Base-by-base conservation (phyloP, 192 early-diverging fungal species). In the Coemansia sp. region DNA sequence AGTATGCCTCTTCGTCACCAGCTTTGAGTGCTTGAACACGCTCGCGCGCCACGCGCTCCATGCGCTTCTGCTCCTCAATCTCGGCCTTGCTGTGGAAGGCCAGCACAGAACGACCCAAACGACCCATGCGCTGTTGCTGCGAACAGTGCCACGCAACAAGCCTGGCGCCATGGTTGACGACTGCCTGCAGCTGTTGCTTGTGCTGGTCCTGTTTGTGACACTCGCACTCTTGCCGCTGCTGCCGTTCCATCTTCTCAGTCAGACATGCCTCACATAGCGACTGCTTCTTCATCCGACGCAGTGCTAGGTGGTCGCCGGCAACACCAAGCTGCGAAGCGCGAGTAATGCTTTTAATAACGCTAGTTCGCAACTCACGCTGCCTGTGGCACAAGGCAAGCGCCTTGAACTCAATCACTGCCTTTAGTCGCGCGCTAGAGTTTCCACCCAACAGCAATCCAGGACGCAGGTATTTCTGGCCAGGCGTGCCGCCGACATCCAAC, bases 1-100 rank as follows among this genome's bases (percentile, higher is more conserved):
- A 82, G 75, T 99, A 99, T 1, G 94, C 94, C 63, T 95, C 96
- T 76, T 99, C 97, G 80, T 99, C 95, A 84, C 97, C 94, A 52
- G 89, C 93, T 85, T 93, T 95, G 67, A 99, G 87, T 25, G 97
- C 97, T 67, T 90, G 87, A 28, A 99, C 83, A 94, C 97, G 94
- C 84, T 99, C 97, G 75, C 93, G 89, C 5, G 90, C 88, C 14
- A 95, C 76, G 45, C 90, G 86, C 74, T 94, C 90, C 23, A 85
- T 79, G 53, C 93, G 90, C 82, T 93, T 92, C 73, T 92, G 89
- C 71, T 99, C 97, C 70, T 99, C 97, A 76, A 95, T 95, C 69
- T 94, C 92, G 52, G 93, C 87, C 43, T 89, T 86, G 18, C 79
- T 68, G 69, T 98, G 96, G 82, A 89, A 88, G 34, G 88, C 82